Evolutionary conservation across 768 basidiomycete species (phyloP), one percentile per base, ranked within the genome.

Genomic region (Myochromella boudieri): DNA sequence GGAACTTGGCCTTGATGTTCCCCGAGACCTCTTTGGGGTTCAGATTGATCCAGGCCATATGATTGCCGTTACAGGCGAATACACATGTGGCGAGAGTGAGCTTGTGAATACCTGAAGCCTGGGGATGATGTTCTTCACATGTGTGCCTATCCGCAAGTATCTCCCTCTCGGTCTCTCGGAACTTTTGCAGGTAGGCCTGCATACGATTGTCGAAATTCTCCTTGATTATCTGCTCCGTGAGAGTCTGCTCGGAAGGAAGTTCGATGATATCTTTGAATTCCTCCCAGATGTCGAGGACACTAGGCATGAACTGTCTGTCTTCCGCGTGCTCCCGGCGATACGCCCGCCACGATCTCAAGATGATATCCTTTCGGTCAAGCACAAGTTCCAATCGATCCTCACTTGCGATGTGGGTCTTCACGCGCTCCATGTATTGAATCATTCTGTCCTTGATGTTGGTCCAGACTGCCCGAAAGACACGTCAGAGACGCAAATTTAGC

Each of bases 371-470:
- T 5, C 66, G 61, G 12, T 39, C 22, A 10, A 55, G 54, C 4
- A 61, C 29, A 3, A 63, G n/a, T 6, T 42, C 20, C 1, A 49
- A 46, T 5, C 57, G 60, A 6, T 60, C 58, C 18, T 63, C 58
- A 15, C 52, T 37, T 7, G 46, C 22, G 6, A 58, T 51, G 11
- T 60, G 43, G 8, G 22, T 17, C 29, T 48, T 52, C 4, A 62
- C 57, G 9, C 48, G 25, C 2, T 49, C 42, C 60, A 68, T 67
- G 34, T 68, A 65, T 9, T 46, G 34, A 14, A 61, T 27, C 49
- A 68, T 58, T 4, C 56, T 45, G 22, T 31, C 18, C 42, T 64
- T 56, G n/a, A 67, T 64, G 20, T 54, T 64, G 0, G 55, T 49
- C 64, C 65, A 65, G 2, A 42, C 66, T 68, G 27, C 6, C n/a